Base-by-base conservation (phyloP, 352 stramenopile genomes). In the Phytophthora melonis region DNA sequence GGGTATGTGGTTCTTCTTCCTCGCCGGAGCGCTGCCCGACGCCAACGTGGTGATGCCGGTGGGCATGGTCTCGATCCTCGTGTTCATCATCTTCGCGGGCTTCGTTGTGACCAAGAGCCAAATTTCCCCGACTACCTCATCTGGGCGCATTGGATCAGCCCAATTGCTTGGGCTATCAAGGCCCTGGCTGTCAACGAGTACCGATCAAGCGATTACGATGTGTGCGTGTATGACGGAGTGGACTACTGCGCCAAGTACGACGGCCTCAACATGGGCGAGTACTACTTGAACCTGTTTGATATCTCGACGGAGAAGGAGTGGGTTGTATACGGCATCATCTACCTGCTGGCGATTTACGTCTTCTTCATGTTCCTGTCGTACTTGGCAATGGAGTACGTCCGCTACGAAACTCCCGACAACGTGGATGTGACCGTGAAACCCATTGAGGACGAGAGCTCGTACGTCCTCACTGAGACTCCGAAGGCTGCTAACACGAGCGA, bases 131-230 rank as follows among this genome's bases (percentile, higher is more conserved):
- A 55, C 49, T 55, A 55, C 49, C 49, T 55, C 19, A 55, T 55
- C 49, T 55, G 49, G 49, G 49, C 49, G 16, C 49, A 55, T 21
- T 55, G 19, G 43, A 66, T 88, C n/a, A 79, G 81, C 39, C 81
- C 81, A 0, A 66, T 87, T 11, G 49, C 63, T 30, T 52, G 75
- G 75, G 41, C 56, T 59, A 7, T 70, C 25, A 45, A 56, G 10
- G n/a, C 67, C 58, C 16, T 68, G 27, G 11, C 34, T n/a, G 43
- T 82, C 62, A 72, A 70, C 34, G 34, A 79, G 70, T 83, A 81
- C 59, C 47, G 47, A n/a, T 68, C 76, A 4, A 57, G 16, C 19
- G 50, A 23, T 0, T 71, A 74, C 19, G 55, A 79, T 36, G 54
- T 75, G 25, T 74, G 73, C 25, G 62, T 70, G 14, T 82, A 73